Evolutionary conservation across 2,329 filamentous ascomycete species (phyloP).

Genomic region (Claviceps digitariae): DNA sequence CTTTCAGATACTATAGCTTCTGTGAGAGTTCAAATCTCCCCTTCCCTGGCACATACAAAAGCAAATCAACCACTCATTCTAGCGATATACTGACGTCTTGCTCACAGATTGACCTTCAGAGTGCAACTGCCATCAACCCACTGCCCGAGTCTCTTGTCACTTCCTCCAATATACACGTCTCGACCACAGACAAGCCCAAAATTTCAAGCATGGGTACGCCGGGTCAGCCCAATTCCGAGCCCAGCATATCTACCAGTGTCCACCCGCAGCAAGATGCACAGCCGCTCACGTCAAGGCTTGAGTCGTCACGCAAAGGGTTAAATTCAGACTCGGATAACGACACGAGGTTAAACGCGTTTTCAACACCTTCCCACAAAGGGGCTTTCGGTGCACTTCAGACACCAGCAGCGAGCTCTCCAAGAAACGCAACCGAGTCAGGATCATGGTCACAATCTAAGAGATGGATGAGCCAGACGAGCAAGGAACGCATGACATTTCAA

Average conservation of each 20-base stretch:
- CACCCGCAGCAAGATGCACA: neutral
- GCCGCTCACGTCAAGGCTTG: neutral
- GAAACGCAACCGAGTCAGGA: constrained; percentile 10
- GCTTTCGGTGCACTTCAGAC: neutral
- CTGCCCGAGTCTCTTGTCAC: neutral
- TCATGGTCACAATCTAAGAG: constrained; percentile 25
- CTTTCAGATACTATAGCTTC: neutral
- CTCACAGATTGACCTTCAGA: neutral
- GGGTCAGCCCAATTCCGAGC: neutral
- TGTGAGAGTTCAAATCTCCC: neutral
- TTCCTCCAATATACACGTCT: neutral
- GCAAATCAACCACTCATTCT: neutral
- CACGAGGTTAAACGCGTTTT: neutral
- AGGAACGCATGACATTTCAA: constrained; percentile 21
- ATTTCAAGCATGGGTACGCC: neutral
- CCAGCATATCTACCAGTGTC: neutral
- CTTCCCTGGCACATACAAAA: neutral
- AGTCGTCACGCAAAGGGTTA: neutral
- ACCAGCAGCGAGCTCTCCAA: neutral
- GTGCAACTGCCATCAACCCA: neutral
- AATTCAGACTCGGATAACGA: neutral
- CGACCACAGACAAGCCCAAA: neutral
- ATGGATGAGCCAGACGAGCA: constrained; percentile 23
- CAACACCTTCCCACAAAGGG: neutral
- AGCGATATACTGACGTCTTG: neutral